Conservation (phyloP, 345 rosid species). For the Aethionema arabicum region DNA sequence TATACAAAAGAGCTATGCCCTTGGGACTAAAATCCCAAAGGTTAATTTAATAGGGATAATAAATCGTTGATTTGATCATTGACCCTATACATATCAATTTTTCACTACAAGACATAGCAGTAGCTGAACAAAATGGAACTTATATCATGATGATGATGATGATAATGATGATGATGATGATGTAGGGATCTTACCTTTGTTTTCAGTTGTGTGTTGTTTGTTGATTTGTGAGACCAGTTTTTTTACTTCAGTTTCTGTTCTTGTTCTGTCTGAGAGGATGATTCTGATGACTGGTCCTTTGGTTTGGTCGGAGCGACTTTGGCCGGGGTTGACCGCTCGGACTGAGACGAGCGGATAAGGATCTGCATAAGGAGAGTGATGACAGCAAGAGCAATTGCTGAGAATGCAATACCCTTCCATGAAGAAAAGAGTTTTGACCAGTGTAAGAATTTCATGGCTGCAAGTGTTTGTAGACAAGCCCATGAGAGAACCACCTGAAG, state of each 20-base stretch:
- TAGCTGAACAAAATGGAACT: constrained; percentile 23
- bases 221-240: constrained; percentile 14
- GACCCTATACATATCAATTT: constrained; percentile 27
- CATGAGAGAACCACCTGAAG: constrained; percentile 67
- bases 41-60: constrained; percentile 21
- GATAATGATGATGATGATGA: neutral
- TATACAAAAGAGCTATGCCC: constrained; percentile 27
- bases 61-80: constrained; percentile 31
- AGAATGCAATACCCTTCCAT: constrained; percentile 71
- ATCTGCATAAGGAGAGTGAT: constrained; percentile 78
- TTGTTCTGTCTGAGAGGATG: constrained; percentile 34
- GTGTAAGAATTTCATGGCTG: constrained; percentile 56
- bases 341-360: constrained; percentile 72
- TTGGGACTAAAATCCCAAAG: constrained; percentile 24
- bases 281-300: constrained; percentile 36
- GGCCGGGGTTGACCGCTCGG: constrained; percentile 85
- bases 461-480: constrained; percentile 51
- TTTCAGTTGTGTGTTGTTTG: constrained; percentile 24
- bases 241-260: constrained; percentile 43
- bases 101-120: constrained; percentile 21
- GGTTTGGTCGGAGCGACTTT: constrained; percentile 64
- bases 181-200: constrained; percentile 17
- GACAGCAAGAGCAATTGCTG: constrained; percentile 51
- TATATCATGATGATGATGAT: too few relatives aligned
- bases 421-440: constrained; percentile 71